Base-by-base conservation (phyloP, 2,329 filamentous ascomycete genomes). In the Phyllosticta citrichinensis region DNA sequence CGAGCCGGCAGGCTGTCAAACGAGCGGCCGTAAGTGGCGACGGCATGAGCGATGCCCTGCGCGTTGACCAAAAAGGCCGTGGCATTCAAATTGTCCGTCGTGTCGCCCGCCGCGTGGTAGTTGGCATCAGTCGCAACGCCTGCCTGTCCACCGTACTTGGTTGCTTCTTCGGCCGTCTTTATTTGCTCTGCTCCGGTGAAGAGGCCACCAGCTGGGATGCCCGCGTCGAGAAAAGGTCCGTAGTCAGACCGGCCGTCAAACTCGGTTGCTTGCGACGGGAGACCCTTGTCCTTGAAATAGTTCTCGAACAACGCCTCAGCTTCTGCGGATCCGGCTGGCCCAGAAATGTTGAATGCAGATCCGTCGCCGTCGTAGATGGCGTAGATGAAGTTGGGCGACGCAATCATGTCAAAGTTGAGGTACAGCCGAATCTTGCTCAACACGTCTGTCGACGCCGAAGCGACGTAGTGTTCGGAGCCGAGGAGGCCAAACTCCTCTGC, bases 401-500 rank as follows among this genome's bases (percentile, higher is more conserved):
- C 73, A 56, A 75, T 73, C 73, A 76, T 76, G 64, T 76, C 74
- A 64, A 76, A 76, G 66, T 76, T 75, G 54, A 76, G 70, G 63
- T 75, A 74, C 8, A 71, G 69, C n/a, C 71, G 68, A 57, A 76
- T 70, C 60, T 71, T 69, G 30, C 64, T 64, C 20, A 67, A 63
- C 61, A 72, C 72, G 5, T 60, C 66, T 9, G 66, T 60, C 6
- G 69, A 60, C 12, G 75, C 66, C 54, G 67, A 58, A 47, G 66
- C 64, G 50, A 74, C 69, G 62, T 73, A 75, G 65, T 71, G 70
- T 2, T 66, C 66, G 0, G 70, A 71, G 19, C 73, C 74, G 11
- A 75, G 65, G 12, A 73, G 67, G n/a, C 69, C 72, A 6, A 67
- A 65, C 62, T 76, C 74, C 58, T 76, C 74, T 4, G 66, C 74